A percentile compares a stretch with the other conserved stretches of the same genome.
phyloP scores from a whole-genome alignment of 2,329 filamentous ascomycete species.

The Cytospora mali region DNA sequence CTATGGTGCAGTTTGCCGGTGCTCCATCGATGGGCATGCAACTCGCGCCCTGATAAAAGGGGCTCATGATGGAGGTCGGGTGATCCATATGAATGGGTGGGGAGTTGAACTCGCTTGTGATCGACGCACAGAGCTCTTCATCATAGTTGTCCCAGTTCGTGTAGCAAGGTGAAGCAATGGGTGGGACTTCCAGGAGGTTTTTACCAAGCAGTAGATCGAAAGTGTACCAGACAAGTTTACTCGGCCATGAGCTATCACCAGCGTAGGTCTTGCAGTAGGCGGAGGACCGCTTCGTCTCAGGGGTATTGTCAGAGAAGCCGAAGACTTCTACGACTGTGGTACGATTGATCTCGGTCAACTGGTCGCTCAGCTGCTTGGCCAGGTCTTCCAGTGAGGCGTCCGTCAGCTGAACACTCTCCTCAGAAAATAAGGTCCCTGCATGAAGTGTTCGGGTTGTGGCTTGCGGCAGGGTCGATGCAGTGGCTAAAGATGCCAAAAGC shows the following conservation, averaged over 20 bases:
- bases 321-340: slow-evolving; percentile 3
- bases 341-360: slow-evolving; percentile 1
- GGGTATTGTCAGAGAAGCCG: slow-evolving; percentile 1
- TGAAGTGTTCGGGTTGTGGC: slow-evolving; percentile 4
- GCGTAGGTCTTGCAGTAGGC: slow-evolving; percentile 40
- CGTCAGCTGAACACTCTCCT: slow-evolving; percentile 10
- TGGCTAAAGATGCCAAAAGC: slow-evolving; percentile 9
- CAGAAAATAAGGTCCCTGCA: slow-evolving; percentile 1
- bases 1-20: slow-evolving; percentile 40
- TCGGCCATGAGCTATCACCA: slow-evolving; percentile 58
- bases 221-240: slow-evolving; percentile 45
- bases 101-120: slow-evolving; percentile 41
- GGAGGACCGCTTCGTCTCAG: neutral
- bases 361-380: neutral
- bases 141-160: slow-evolving; percentile 47
- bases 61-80: slow-evolving; percentile 22
- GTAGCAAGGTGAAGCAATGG: slow-evolving; percentile 57
- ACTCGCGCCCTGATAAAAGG: slow-evolving; percentile 33
- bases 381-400: slow-evolving; percentile 8
- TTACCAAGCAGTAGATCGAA: slow-evolving; percentile 57
- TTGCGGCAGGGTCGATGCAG: slow-evolving; percentile 15
- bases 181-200: slow-evolving; percentile 53
- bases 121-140: slow-evolving; percentile 41
- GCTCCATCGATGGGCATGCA: slow-evolving; percentile 36
- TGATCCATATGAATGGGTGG: slow-evolving; percentile 36